These are phyloP conservation scores for Fusarium cyanostomum DNA, from an alignment of 2,329 filamentous ascomycete genomes.

Conservation along the genomic window DNA sequence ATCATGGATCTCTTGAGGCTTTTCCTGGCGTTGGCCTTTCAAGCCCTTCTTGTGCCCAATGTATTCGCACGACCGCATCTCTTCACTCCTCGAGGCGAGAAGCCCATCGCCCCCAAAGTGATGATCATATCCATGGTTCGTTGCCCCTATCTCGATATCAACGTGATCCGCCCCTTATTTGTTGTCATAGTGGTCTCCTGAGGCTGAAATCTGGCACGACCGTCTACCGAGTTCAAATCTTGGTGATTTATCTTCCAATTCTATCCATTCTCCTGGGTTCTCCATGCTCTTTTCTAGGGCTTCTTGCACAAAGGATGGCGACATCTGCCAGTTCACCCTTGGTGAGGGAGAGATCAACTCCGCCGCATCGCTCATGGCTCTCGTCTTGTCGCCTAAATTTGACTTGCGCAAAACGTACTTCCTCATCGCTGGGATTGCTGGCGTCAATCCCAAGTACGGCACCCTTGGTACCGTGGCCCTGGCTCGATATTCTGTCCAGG, in stretches of 20 bases:
- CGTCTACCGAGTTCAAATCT: conserved; percentile 57
- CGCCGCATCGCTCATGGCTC: conserved; percentile 70
- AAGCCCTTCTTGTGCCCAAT: not conserved
- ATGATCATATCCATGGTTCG: conserved; percentile 71
- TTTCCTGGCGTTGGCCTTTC: conserved; percentile 12
- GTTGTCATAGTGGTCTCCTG: conserved; percentile 64
- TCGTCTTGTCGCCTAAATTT: conserved; percentile 70
- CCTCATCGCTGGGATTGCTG: conserved; percentile 75
- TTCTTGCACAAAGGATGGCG: conserved; percentile 68
- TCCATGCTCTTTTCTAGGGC: conserved; percentile 72
- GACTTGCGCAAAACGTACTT: conserved; percentile 76
- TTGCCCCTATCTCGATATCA: conserved; percentile 3
- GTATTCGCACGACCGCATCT: conserved; percentile 4
- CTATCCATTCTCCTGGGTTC: conserved; percentile 68
- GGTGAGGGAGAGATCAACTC: conserved; percentile 81
- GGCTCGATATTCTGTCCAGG: conserved; percentile 75
- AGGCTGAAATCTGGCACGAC: conserved; percentile 69
- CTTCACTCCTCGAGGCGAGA: not conserved
- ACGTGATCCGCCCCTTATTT: conserved; percentile 1
- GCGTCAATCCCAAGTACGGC: conserved; percentile 74
- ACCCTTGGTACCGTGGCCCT: conserved; percentile 75
- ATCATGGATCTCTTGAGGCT: conserved; percentile 17
- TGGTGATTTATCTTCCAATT: conserved; percentile 65
- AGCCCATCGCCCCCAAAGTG: conserved; percentile 63
- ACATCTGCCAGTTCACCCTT: conserved; percentile 74